A percentile compares a stretch with the other conserved stretches of the same genome.
These are phyloP conservation scores for Pterocarpus santalinus DNA, from an alignment of 306 rosid species.

Conservation along the genomic window DNA sequence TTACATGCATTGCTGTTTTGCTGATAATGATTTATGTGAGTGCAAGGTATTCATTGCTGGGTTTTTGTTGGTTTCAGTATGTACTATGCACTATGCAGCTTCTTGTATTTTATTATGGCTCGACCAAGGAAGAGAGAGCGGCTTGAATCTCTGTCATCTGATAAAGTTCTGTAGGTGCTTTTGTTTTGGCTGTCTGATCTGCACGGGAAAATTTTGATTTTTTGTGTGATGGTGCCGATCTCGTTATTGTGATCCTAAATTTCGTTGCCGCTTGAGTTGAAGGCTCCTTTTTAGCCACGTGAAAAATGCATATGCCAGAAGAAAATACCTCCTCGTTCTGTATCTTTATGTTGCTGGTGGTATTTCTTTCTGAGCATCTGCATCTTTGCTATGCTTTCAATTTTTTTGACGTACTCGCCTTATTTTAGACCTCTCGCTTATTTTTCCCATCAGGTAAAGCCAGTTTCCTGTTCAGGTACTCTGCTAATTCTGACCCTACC, in stretches of 20 bases:
- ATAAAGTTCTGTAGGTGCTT: background rate
- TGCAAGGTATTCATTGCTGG: background rate
- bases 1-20: too few species aligned
- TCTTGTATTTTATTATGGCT: background rate
- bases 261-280: background rate
- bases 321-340: conserved; percentile 1
- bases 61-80: conserved; percentile 19
- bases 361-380: conserved; percentile 15
- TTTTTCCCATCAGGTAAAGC: conserved; percentile 13
- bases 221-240: conserved; percentile 23
- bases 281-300: conserved; percentile 42
- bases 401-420: conserved; percentile 23
- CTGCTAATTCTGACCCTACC: conserved; percentile 46
- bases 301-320: conserved; percentile 47
- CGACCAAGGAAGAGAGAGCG: background rate
- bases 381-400: conserved; percentile 26
- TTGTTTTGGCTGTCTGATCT: conserved; percentile 7
- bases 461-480: conserved; percentile 37
- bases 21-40: too few species aligned
- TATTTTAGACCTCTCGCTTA: conserved; percentile 5
- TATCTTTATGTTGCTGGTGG: conserved; percentile 28
- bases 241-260: conserved; percentile 14
- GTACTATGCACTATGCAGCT: background rate
- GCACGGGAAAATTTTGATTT: background rate
- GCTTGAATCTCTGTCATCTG: conserved; percentile 20